Evolutionary conservation across 2,329 filamentous ascomycete species (phyloP).

Genomic region (Colletotrichum sp.): DNA sequence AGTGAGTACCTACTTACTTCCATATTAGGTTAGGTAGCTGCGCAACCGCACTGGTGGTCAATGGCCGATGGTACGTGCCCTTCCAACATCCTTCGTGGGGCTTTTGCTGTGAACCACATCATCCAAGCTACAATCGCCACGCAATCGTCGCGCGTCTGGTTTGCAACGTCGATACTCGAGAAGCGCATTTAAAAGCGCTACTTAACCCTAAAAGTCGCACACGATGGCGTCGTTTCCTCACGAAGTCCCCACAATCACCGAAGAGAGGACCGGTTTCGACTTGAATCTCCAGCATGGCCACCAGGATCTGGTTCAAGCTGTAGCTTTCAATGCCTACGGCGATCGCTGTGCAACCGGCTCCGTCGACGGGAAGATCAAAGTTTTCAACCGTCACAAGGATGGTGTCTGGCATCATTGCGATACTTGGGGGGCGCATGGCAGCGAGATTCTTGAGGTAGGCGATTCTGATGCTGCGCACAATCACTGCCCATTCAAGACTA

Average conservation of each 20-base stretch:
- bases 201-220: slow-evolving; percentile 48
- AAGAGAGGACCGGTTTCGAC: slow-evolving; percentile 56
- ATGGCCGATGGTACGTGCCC: not conserved
- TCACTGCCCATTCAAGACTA: not conserved
- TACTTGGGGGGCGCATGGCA: slow-evolving; percentile 88
- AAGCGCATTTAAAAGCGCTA: not conserved
- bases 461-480: slow-evolving; percentile 29
- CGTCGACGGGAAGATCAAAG: slow-evolving; percentile 89
- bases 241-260: slow-evolving; percentile 37
- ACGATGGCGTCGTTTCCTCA: slow-evolving; percentile 16
- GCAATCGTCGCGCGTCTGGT: not conserved
- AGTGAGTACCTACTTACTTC: not conserved
- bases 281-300: slow-evolving; percentile 75
- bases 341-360: slow-evolving; percentile 91
- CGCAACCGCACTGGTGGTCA: not conserved
- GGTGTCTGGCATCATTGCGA: slow-evolving; percentile 82
- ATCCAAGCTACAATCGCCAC: not conserved
- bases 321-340: slow-evolving; percentile 91
- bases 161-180: not conserved
- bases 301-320: slow-evolving; percentile 80
- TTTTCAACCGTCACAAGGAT: slow-evolving; percentile 85
- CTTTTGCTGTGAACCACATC: not conserved
- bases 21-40: not conserved
- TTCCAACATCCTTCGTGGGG: not conserved
- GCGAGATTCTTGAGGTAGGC: slow-evolving; percentile 82